phyloP scores from a whole-genome alignment of 768 basidiomycete species.

The Tricholoma hemisulphureum region DNA sequence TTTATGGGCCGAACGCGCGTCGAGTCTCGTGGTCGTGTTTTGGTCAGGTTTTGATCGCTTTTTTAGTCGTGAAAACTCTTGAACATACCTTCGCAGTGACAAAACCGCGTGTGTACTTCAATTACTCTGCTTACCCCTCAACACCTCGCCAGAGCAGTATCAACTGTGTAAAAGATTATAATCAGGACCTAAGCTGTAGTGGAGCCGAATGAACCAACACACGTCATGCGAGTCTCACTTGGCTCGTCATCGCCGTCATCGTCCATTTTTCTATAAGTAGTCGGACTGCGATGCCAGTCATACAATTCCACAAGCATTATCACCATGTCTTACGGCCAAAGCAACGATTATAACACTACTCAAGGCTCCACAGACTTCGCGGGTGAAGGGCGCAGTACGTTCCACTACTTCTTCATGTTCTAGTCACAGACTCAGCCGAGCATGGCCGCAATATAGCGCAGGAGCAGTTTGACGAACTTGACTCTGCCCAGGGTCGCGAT shows the following conservation, averaged over 20 bases:
- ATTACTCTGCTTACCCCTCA: too few relatives aligned
- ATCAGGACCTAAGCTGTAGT: too few relatives aligned
- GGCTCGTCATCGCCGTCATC: slow-evolving; percentile 3
- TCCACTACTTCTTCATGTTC: neutral
- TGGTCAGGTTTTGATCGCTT: too few relatives aligned
- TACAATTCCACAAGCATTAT: neutral
- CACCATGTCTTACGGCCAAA: slow-evolving; percentile 3
- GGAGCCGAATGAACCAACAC: too few relatives aligned
- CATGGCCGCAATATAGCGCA: neutral
- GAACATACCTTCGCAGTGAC: too few relatives aligned
- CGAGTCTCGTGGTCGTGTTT: too few relatives aligned
- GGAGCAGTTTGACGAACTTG: neutral
- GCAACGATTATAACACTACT: neutral
- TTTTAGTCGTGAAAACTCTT: too few relatives aligned
- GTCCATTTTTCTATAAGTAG: neutral
- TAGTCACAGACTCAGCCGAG: neutral
- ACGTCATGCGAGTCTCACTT: neutral
- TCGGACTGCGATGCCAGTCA: neutral
- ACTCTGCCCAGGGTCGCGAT: neutral
- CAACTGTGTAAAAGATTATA: too few relatives aligned
- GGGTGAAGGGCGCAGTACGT: neutral
- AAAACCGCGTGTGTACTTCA: too few relatives aligned
- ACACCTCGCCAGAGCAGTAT: too few relatives aligned
- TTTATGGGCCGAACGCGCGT: too few relatives aligned
- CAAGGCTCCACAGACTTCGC: neutral